These are phyloP conservation scores for Mollisiaceae sp. DNA, from an alignment of 2,329 filamentous ascomycete species.

Conservation along the genomic window DNA sequence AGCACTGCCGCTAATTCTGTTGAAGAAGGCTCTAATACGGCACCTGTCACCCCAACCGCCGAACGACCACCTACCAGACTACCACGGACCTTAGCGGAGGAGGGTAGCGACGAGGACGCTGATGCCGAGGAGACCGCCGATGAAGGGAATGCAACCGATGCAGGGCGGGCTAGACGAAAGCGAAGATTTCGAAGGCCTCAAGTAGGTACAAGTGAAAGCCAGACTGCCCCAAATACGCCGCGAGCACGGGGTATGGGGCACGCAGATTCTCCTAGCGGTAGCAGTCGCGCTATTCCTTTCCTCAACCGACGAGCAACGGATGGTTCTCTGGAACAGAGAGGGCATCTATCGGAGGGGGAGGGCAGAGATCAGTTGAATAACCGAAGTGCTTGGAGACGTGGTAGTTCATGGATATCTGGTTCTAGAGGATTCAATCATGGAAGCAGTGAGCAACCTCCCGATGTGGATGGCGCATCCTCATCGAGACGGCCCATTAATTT, in stretches of 20 bases:
- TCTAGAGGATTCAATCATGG: slow-evolving; percentile 55
- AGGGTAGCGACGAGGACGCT: slow-evolving; percentile 74
- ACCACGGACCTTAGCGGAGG: slow-evolving; percentile 59
- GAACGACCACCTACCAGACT: slow-evolving; percentile 51
- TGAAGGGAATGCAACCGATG: slow-evolving; percentile 61
- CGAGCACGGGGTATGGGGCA: slow-evolving; percentile 43
- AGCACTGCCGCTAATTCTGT: slow-evolving; percentile 40
- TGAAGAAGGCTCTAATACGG: slow-evolving; percentile 47
- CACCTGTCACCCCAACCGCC: slow-evolving; percentile 54
- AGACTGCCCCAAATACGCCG: slow-evolving; percentile 66
- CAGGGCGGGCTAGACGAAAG: slow-evolving; percentile 63
- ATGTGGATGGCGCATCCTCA: slow-evolving; percentile 56
- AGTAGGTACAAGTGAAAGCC: slow-evolving; percentile 62
- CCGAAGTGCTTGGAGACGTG: slow-evolving; percentile 61
- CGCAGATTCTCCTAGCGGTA: slow-evolving; percentile 38
- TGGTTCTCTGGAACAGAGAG: slow-evolving; percentile 60
- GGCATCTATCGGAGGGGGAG: slow-evolving; percentile 77
- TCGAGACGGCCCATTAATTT: slow-evolving; percentile 66
- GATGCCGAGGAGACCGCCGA: slow-evolving; percentile 89
- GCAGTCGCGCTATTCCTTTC: slow-evolving; percentile 48
- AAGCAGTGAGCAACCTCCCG: slow-evolving; percentile 56
- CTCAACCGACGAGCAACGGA: slow-evolving; percentile 70
- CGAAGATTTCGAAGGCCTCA: slow-evolving; percentile 63
- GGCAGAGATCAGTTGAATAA: slow-evolving; percentile 66
- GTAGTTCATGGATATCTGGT: slow-evolving; percentile 55